These are phyloP conservation scores for Parachlorella kessleri DNA, from an alignment of 139 green algal genomes.

Conservation along the genomic window DNA sequence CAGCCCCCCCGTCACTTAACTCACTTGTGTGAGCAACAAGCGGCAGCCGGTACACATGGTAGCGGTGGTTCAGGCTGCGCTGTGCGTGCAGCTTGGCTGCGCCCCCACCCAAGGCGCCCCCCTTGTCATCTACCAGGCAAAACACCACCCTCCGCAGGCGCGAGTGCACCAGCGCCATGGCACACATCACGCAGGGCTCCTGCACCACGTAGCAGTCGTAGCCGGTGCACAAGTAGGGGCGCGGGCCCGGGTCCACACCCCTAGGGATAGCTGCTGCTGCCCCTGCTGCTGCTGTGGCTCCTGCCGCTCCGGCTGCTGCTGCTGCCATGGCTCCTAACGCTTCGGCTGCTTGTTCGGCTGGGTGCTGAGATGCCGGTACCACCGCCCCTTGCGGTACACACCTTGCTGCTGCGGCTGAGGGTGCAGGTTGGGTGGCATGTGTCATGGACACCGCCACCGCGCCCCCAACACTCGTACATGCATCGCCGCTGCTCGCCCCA, in stretches of 20 bases:
- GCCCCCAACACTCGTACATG: too few relatives aligned
- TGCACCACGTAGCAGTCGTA: slow-evolving; percentile 84
- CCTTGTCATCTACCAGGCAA: slow-evolving; percentile 31
- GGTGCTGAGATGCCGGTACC: too few relatives aligned
- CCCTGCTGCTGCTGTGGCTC: neutral
- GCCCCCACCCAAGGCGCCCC: slow-evolving; percentile 63
- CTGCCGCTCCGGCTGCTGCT: neutral
- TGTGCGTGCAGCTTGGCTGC: slow-evolving; percentile 63
- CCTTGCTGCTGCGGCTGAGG: neutral
- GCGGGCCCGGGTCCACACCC: slow-evolving; percentile 10
- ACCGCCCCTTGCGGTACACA: too few relatives aligned
- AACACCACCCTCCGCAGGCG: slow-evolving; percentile 78
- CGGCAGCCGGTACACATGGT: slow-evolving; percentile 70
- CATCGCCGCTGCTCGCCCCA: neutral
- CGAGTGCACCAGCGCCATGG: slow-evolving; percentile 93
- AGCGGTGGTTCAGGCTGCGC: slow-evolving; percentile 86
- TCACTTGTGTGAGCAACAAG: too few relatives aligned
- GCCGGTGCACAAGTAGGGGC: slow-evolving; percentile 94
- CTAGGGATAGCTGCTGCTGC: neutral
- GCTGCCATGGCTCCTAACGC: too few relatives aligned
- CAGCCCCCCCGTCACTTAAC: too few relatives aligned
- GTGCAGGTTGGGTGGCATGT: too few relatives aligned
- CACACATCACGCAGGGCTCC: slow-evolving; percentile 96
- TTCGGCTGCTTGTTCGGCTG: too few relatives aligned
- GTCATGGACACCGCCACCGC: too few relatives aligned